These are phyloP conservation scores for Moesziomyces sp. DNA, from an alignment of 1,284 basidiomycete genomes.

Conservation along the genomic window DNA sequence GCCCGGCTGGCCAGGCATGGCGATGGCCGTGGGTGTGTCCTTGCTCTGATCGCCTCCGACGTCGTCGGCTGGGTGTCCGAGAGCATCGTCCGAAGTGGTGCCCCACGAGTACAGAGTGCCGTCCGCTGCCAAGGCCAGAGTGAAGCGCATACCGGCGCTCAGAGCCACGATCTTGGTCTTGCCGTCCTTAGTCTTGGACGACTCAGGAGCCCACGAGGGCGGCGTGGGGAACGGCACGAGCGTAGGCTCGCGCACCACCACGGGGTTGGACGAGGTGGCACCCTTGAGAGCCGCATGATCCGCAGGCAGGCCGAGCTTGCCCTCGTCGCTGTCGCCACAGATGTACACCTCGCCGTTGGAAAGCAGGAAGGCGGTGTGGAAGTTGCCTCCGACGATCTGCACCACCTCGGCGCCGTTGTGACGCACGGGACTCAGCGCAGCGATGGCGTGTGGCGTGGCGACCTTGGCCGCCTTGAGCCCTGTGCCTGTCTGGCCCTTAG, in stretches of 20 bases:
- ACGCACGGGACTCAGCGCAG: constrained; percentile 75
- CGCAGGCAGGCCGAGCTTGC: constrained; percentile 55
- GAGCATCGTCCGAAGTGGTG: constrained; percentile 74
- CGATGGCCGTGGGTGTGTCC: constrained; percentile 76
- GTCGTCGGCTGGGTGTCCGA: constrained; percentile 68
- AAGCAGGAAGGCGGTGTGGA: constrained; percentile 88
- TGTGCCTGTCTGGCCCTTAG: constrained; percentile 77
- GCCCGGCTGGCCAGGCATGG: constrained; percentile 70
- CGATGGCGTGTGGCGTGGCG: constrained; percentile 77
- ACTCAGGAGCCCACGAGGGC: constrained; percentile 62
- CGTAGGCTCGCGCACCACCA: constrained; percentile 56
- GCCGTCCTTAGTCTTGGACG: constrained; percentile 61
- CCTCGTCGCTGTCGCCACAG: constrained; percentile 61
- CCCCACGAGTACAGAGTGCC: constrained; percentile 89
- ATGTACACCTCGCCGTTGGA: constrained; percentile 80
- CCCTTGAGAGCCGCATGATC: constrained; percentile 41
- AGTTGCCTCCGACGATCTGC: constrained; percentile 80
- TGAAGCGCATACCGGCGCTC: constrained; percentile 82
- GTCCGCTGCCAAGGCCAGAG: constrained; percentile 79
- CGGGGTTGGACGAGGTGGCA: constrained; percentile 27
- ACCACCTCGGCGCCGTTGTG: constrained; percentile 71
- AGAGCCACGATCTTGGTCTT: constrained; percentile 79
- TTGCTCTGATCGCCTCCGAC: constrained; percentile 69
- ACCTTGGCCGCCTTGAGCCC: constrained; percentile 72
- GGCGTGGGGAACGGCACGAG: constrained; percentile 67